Evolutionary conservation across 345 rosid species (phyloP), one percentile per base, ranked within the genome.

Genomic region (Populus simonii): DNA sequence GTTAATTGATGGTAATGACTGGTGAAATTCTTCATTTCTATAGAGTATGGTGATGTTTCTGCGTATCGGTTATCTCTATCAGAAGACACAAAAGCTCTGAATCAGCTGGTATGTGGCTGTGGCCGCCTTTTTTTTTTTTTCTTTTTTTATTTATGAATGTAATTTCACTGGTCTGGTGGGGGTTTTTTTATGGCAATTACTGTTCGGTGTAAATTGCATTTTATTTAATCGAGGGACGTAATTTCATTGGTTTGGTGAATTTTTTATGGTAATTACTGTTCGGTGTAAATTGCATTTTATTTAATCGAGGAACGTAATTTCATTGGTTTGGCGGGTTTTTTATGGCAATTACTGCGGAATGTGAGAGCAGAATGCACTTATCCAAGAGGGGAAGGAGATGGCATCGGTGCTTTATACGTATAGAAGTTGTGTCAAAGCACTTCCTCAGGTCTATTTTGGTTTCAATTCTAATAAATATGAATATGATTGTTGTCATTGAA

Each of bases 371-470:
- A 91, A 90, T 85, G 81, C 88, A 57, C 98, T 94, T 85, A 77
- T 94, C 82, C 92, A 91, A 80, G 99, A 96, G 85, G 99, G 99
- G 66, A 92, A 89, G 84, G 99, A 94, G 88, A 96, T 94, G 99
- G 85, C 95, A 8, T 96, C 99, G 2, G 92, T 96, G 80, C 97
- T 96, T 77, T 96, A 94, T 80, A 92, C 99, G 2, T 96, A 96
- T 79, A 94, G 99, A 79, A 94, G 97, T 75, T 96, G 99, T 71
- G 98, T 96, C 75, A 96, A 96, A 94, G 99, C 99, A 10, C 90
- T 96, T 72, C 98, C 99, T 85, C 99, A 96, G 99, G 99, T 92
- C 43, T 74, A 31, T 45, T 77, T 74, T 71, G 36, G 66, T 41
- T 27, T 29, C 43, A 36, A 27, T 73, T 68, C 29, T 43, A 68